These are phyloP conservation scores for Verticillium tricorpus DNA, from an alignment of 2,329 filamentous ascomycete species.

Conservation along the genomic window DNA sequence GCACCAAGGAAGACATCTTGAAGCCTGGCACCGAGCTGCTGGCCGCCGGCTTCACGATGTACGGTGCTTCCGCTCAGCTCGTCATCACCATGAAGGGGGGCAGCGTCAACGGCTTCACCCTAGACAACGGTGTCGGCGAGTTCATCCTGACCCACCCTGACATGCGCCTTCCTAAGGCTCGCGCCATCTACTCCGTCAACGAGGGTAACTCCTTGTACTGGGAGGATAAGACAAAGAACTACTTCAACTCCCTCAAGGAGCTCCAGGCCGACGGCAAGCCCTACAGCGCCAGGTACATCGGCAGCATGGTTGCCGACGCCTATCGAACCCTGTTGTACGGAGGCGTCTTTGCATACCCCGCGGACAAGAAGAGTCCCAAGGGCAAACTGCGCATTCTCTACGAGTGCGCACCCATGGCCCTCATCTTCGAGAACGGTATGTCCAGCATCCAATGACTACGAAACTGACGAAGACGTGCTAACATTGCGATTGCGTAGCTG, in stretches of 20 bases:
- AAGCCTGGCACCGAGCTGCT: conserved; percentile 87
- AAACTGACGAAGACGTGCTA: conserved; percentile 14
- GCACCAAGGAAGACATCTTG: conserved; percentile 80
- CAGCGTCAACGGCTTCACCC: conserved; percentile 92
- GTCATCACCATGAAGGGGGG: conserved; percentile 96
- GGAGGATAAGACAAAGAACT: conserved; percentile 80
- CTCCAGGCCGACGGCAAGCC: conserved; percentile 74
- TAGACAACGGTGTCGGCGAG: conserved; percentile 94
- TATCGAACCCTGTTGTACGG: conserved; percentile 95
- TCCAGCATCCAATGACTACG: conserved; percentile 12
- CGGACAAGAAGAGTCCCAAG: conserved; percentile 97
- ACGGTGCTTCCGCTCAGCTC: conserved; percentile 91
- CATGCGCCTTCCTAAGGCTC: conserved; percentile 78
- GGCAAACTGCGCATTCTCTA: conserved; percentile 96
- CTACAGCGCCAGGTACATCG: conserved; percentile 93
- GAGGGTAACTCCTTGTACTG: conserved; percentile 98
- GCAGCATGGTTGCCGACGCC: conserved; percentile 96
- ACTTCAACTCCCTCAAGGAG: conserved; percentile 85
- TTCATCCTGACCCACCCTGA: conserved; percentile 97
- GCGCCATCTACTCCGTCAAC: conserved; percentile 95
- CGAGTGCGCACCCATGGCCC: conserved; percentile 97
- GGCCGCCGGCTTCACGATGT: conserved; percentile 99
- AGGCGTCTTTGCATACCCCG: conserved; percentile 95
- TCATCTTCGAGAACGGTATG: conserved; percentile 97
- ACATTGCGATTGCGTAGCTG: conserved; percentile 52